Percentiles rank a stretch among this genome's conserved stretches.
Evolutionary conservation across 331 rosid species (phyloP).

Genomic region (Quercus tomentella): DNA sequence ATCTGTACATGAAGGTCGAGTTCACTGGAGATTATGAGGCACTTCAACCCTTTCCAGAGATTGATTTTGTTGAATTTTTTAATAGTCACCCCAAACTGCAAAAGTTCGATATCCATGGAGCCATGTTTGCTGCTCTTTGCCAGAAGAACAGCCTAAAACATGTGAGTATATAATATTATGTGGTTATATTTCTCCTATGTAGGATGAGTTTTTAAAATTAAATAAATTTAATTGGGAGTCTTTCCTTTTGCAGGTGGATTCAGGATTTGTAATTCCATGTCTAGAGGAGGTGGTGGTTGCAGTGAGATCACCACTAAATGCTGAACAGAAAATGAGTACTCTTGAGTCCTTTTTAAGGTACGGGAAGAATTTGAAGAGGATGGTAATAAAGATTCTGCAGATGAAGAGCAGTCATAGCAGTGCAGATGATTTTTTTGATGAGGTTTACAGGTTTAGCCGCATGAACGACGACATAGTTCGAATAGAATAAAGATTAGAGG

Average conservation of each 20-base stretch:
- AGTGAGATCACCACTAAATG: slow-evolving; percentile 83
- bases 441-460: slow-evolving; percentile 70
- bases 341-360: slow-evolving; percentile 78
- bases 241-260: slow-evolving; percentile 59
- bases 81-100: slow-evolving; percentile 70
- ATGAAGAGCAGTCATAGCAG: slow-evolving; percentile 91
- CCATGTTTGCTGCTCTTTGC: slow-evolving; percentile 98
- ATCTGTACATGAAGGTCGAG: slow-evolving; percentile 93
- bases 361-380: slow-evolving; percentile 56
- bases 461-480: slow-evolving; percentile 61
- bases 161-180: slow-evolving; percentile 33
- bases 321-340: slow-evolving; percentile 89
- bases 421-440: slow-evolving; percentile 89
- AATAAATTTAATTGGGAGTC: background rate
- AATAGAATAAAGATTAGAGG: slow-evolving; percentile 46
- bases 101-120: slow-evolving; percentile 89
- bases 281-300: slow-evolving; percentile 76
- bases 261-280: slow-evolving; percentile 64
- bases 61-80: slow-evolving; percentile 89
- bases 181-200: background rate
- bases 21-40: slow-evolving; percentile 80
- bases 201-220: background rate
- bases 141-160: slow-evolving; percentile 81
- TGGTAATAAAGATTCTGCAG: slow-evolving; percentile 87
- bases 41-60: slow-evolving; percentile 87